A percentile compares a stretch with the other conserved stretches of the same genome.
These are phyloP conservation scores for Aegilops tauschii DNA, from an alignment of 176 grass and related monocot genomes.

Conservation along the genomic window DNA sequence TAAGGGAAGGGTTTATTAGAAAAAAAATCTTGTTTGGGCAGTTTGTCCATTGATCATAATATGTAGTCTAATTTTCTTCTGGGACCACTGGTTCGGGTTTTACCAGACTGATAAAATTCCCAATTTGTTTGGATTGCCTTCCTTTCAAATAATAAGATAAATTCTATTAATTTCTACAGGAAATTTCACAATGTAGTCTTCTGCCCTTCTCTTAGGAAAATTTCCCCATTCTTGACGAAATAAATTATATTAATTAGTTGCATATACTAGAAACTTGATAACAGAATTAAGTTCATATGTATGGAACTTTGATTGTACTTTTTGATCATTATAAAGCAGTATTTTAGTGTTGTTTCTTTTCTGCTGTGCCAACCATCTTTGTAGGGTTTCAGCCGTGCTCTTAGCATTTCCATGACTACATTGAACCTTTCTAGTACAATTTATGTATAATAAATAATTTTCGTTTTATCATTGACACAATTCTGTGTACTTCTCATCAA, in stretches of 20 bases:
- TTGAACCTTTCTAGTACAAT: neutral
- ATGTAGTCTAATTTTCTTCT: neutral
- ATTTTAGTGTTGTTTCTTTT: neutral
- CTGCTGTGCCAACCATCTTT: neutral
- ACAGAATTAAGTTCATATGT: too few relatives aligned
- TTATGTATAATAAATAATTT: neutral
- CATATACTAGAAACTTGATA: too few relatives aligned
- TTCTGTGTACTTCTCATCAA: neutral
- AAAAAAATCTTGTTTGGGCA: neutral
- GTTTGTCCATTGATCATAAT: neutral
- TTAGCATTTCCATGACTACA: neutral
- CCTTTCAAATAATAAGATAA: too few relatives aligned
- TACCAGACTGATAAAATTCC: neutral
- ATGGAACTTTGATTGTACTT: too few relatives aligned
- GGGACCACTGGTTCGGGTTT: too few relatives aligned
- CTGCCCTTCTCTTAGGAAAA: too few relatives aligned
- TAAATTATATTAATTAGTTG: too few relatives aligned
- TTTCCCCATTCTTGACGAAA: too few relatives aligned
- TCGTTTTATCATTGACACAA: neutral
- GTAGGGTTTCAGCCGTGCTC: neutral
- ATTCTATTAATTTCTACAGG: too few relatives aligned
- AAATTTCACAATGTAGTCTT: too few relatives aligned
- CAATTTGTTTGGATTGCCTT: neutral
- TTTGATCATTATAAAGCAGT: too few relatives aligned
- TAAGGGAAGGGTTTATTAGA: neutral